A percentile compares a stretch with the other conserved stretches of the same genome.
These are phyloP conservation scores for Aspergillus tubingensis DNA, from an alignment of 2,329 filamentous ascomycete genomes.

Conservation along the genomic window DNA sequence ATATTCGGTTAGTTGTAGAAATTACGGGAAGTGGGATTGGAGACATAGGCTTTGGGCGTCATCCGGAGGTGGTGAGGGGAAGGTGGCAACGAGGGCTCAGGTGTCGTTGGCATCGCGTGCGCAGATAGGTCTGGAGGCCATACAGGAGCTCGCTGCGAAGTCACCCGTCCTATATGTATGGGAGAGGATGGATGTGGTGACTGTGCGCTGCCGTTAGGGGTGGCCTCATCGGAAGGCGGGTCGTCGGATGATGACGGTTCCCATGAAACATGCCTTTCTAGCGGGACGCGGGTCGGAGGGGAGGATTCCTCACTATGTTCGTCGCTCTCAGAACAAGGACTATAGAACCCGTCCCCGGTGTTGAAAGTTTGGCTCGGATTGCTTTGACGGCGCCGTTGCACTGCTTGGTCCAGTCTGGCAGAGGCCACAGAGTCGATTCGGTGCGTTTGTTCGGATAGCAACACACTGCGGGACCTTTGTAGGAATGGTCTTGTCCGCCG, in stretches of 20 bases:
- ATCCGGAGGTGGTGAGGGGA: constrained; percentile 17
- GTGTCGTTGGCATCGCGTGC: constrained; percentile 3
- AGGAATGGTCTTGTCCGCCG: constrained; percentile 14
- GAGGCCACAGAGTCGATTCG: constrained; percentile 6
- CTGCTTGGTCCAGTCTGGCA: background rate
- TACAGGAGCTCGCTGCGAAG: background rate
- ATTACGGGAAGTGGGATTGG: background rate
- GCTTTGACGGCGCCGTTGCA: background rate
- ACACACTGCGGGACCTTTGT: constrained; percentile 22
- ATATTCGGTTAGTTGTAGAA: background rate
- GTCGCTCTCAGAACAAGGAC: constrained; percentile 11
- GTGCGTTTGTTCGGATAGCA: constrained; percentile 20
- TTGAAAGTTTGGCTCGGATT: background rate
- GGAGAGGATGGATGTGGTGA: constrained; percentile 9
- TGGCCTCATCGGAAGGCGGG: constrained; percentile 2
- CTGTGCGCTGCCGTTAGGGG: background rate
- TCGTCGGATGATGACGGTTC: constrained; percentile 8
- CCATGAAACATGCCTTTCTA: constrained; percentile 9
- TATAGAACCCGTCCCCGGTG: constrained; percentile 7
- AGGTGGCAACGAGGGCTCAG: constrained; percentile 15
- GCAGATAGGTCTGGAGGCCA: background rate
- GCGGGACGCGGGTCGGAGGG: constrained; percentile 6
- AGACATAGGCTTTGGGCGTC: constrained; percentile 17
- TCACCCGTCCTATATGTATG: constrained; percentile 8
- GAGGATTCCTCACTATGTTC: constrained; percentile 10